Evolutionary conservation across 345 rosid genomes (phyloP), one percentile per base, ranked within the genome.

Genomic region (Arabidopsis arenosa): DNA sequence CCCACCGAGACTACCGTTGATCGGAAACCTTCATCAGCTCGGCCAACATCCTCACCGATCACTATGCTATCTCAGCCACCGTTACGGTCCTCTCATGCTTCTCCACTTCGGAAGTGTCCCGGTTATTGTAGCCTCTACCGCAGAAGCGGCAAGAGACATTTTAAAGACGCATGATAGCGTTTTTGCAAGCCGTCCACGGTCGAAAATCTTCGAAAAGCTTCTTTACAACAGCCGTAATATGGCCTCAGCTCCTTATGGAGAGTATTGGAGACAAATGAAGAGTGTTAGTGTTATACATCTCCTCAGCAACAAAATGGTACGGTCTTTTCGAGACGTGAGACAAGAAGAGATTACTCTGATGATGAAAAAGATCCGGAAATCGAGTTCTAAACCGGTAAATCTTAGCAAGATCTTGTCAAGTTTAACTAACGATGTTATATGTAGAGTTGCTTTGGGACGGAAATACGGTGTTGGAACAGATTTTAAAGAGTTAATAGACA

Each of bases 261-360:
- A 91, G 65, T 88, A 89, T 43, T 89, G 95, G 97, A 81, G 93
- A 55, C 88, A 88, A 57, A 75, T 86, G 68, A 89, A 80, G 76
- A 83, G 87, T 63, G 39, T 86, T 3, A 79, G 84, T 40, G 80
- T 85, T 9, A 47, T 82, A 2, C 85, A 83, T 45, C 83, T 91
- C 41, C 75, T 89, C 5, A 89, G 83, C 79, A 80, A 55, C 71
- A 85, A 65, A 67, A 86, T 80, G 70, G 90, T 88, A 5, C 80
- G 76, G 1, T 71, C 85, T 1, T 86, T 83, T 52, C 64, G 60
- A 0, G 32, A 18, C 0, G 75, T 89, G 18, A 79, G 85, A 58
- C 80, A 80, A 74, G 85, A 89, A 63, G 97, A 91, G 77, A 68
- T 80, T 5, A 54, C 39, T 15, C 23, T 77, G 2, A 9, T 84